phyloP scores from a whole-genome alignment of 2,329 filamentous ascomycete genomes.

The Calonectria ilicicola region DNA sequence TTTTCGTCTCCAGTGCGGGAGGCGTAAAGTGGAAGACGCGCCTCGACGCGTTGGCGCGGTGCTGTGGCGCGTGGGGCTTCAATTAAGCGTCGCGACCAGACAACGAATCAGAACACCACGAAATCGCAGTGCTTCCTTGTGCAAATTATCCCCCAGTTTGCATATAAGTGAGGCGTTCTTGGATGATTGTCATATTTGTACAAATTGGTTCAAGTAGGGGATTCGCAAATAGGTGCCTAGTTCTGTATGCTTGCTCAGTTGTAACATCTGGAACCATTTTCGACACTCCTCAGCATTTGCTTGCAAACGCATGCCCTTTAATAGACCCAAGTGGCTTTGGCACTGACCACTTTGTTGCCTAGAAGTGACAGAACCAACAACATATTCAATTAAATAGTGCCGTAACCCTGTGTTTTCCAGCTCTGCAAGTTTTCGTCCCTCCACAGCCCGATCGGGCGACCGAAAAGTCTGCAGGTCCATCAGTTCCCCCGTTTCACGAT shows the following conservation, averaged over 20 bases:
- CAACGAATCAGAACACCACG: slow-evolving; percentile 29
- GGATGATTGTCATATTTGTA: background rate
- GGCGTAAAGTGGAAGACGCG: slow-evolving; percentile 47
- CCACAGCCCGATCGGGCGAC: background rate
- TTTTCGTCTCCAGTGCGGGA: slow-evolving; percentile 16
- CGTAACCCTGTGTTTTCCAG: background rate
- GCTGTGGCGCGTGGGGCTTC: slow-evolving; percentile 34
- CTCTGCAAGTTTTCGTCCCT: background rate
- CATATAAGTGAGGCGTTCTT: background rate
- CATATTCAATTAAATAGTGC: background rate
- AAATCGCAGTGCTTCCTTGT: background rate
- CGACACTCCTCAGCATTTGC: too few species aligned
- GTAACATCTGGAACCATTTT: too few species aligned
- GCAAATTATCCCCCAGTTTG: background rate
- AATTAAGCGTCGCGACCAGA: slow-evolving; percentile 35
- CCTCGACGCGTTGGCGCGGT: slow-evolving; percentile 44
- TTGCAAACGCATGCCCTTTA: background rate
- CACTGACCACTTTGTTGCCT: background rate
- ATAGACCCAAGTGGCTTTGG: background rate
- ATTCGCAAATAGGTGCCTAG: background rate
- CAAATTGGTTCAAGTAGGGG: background rate
- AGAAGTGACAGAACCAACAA: background rate
- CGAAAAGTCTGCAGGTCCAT: background rate
- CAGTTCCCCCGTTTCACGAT: background rate
- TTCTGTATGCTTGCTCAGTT: too few species aligned